Evolutionary conservation across 345 rosid species (phyloP), one percentile per base, ranked within the genome.

Genomic region (Acer negundo): DNA sequence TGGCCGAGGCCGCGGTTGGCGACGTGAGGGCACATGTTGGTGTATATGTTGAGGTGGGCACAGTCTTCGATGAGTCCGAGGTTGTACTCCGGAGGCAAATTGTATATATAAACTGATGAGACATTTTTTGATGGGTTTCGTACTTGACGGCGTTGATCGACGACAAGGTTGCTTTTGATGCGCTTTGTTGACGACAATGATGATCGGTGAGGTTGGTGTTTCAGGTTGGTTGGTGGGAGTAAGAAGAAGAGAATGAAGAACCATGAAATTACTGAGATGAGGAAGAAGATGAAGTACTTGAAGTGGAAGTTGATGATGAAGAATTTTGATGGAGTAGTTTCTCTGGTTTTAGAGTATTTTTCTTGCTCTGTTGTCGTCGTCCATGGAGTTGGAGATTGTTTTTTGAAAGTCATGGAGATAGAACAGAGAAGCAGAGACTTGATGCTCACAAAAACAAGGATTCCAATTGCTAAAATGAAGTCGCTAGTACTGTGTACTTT

Each of bases 21-120:
- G 15, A 90, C 88, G 59, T 86, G 75, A 22, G 91, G 93, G 67
- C 93, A 90, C 91, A 90, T 88, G 85, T 86, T 61, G 46, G 84
- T 85, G 79, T 86, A 83, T 16, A 82, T 24, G 68, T 86, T 90
- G 56, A 90, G 77, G 68, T 75, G 83, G 74, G 68, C 64, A 80
- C 93, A 90, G 79, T 82, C 77, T 1, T n/a, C 19, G 42, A 90
- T 84, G 20, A 90, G 83, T 19, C 79, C 89, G 23, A 49, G 19
- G 82, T 90, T 90, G 84, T 85, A 90, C 56, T 86, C 79, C 7
- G 86, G n/a, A 2, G 91, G 90, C 72, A 90, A 78, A 31, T 83
- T 49, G 80, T 88, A 84, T 20, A 90, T 68, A 20, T 84, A 90
- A 15, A 90, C 86, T 3, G 5, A 35, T 2, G 82, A 78, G 0